Conservation (phyloP, 192 early-diverging fungal genomes). For the Neocallimastix lanati region DNA sequence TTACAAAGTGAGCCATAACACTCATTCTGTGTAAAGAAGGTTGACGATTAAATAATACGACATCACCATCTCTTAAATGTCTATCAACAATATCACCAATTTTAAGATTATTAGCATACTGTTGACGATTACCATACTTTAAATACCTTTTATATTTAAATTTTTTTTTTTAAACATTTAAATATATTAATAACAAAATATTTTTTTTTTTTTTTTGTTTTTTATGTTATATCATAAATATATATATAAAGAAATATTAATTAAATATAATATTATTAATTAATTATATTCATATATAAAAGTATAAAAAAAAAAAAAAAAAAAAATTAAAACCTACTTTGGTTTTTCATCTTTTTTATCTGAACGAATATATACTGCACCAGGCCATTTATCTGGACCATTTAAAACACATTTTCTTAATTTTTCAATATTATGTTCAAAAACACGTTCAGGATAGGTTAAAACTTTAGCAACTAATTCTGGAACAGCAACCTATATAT, state of each 20-base stretch:
- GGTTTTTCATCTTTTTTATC: constrained; percentile 13
- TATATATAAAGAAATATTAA: too few relatives aligned
- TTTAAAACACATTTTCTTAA: constrained; percentile 59
- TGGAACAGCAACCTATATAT: constrained; percentile 61
- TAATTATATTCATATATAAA: too few relatives aligned
- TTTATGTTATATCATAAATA: too few relatives aligned
- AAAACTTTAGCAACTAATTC: constrained; percentile 72
- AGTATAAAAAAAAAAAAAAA: too few relatives aligned
- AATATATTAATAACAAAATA: too few relatives aligned
- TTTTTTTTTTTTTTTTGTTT: too few relatives aligned
- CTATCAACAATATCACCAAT: constrained; percentile 88
- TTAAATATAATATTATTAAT: too few relatives aligned
- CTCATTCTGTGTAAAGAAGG: constrained; percentile 90
- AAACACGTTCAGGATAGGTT: constrained; percentile 94
- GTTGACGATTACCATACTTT: constrained; percentile 51
- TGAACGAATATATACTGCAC: constrained; percentile 61
- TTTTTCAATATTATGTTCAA: constrained; percentile 63
- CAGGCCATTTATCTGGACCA: constrained; percentile 78
- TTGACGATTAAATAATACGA: constrained; percentile 96
- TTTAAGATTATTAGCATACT: constrained; percentile 49
- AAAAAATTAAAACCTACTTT: constrained; percentile 31
- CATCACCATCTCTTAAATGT: constrained; percentile 83
- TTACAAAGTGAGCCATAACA: constrained; percentile 91
- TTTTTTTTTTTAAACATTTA: too few relatives aligned
- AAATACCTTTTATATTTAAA: constrained; percentile 23